phyloP scores from a whole-genome alignment of 495 filamentous ascomycete species.

The Hypoxylon intermedium region DNA sequence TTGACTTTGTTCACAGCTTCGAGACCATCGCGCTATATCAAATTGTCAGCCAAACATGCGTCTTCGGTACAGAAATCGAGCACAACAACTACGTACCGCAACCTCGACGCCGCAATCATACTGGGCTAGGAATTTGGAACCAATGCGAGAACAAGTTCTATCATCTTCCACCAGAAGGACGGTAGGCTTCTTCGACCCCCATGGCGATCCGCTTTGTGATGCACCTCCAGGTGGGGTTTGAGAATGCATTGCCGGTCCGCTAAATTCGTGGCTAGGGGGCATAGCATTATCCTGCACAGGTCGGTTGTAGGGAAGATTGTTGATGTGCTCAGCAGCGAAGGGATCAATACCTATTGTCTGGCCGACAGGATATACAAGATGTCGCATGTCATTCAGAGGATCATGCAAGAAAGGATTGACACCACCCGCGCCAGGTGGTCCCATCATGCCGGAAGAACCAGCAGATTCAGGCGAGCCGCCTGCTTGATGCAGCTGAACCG shows the following conservation, averaged over 20 bases:
- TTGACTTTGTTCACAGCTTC: conserved; percentile 94
- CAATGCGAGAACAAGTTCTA: conserved; percentile 89
- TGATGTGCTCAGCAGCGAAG: conserved; percentile 90
- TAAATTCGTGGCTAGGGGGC: conserved; percentile 34
- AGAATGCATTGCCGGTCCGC: conserved; percentile 34
- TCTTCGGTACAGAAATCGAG: not conserved
- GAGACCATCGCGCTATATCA: conserved; percentile 77
- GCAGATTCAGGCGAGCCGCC: conserved; percentile 57
- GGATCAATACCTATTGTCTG: conserved; percentile 91
- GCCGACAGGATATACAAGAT: conserved; percentile 88
- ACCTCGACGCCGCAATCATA: conserved; percentile 90
- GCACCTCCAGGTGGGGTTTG: conserved; percentile 39
- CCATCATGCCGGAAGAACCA: conserved; percentile 53
- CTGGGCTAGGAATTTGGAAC: conserved; percentile 88
- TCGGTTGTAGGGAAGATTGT: conserved; percentile 85
- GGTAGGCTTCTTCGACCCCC: conserved; percentile 78
- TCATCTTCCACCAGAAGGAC: conserved; percentile 97
- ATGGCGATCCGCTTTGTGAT: conserved; percentile 53
- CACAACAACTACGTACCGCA: conserved; percentile 69
- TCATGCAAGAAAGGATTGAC: conserved; percentile 52
- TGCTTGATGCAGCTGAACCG: conserved; percentile 70
- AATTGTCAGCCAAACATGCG: conserved; percentile 41
- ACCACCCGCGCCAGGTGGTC: conserved; percentile 44
- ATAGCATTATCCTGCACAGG: conserved; percentile 47
- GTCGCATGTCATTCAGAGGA: conserved; percentile 72